A percentile compares a stretch with the other conserved stretches of the same genome.
phyloP scores from a whole-genome alignment of 768 basidiomycete species.

The Trametes cinnabarina region DNA sequence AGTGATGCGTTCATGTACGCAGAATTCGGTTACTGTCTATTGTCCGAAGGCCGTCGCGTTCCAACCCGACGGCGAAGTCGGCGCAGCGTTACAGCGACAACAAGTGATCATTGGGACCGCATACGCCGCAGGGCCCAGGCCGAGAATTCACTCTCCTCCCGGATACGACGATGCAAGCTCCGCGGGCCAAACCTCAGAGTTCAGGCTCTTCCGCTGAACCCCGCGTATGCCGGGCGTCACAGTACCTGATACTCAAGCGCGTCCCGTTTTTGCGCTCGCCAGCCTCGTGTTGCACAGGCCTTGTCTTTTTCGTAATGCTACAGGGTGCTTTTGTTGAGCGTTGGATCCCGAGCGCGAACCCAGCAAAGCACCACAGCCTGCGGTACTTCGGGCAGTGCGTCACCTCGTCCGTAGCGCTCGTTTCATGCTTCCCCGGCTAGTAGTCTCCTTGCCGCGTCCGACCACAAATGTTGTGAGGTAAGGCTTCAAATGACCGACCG shows the following conservation, averaged over 20 bases:
- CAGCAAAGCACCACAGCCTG: not conserved
- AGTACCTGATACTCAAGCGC: not conserved
- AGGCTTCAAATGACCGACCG: not conserved
- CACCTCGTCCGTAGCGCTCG: not conserved
- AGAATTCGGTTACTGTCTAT: slow-evolving; percentile 13
- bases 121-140: slow-evolving; percentile 12
- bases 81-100: slow-evolving; percentile 10
- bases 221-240: not conserved
- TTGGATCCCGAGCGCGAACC: not conserved
- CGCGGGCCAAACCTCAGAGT: slow-evolving; percentile 12
- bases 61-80: slow-evolving; percentile 3
- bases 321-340: not conserved
- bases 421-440: not conserved
- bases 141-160: slow-evolving; percentile 15
- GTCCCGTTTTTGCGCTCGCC: not conserved
- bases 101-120: slow-evolving; percentile 16
- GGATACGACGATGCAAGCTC: slow-evolving; percentile 20
- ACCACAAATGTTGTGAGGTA: not conserved
- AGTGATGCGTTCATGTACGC: not conserved
- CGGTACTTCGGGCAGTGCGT: not conserved
- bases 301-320: not conserved
- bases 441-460: not conserved
- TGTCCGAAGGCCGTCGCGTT: slow-evolving; percentile 17
- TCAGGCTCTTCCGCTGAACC: slow-evolving; percentile 11
- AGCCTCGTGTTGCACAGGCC: slow-evolving; percentile 7